phyloP scores from a whole-genome alignment of 2,329 filamentous ascomycete species.

The Fonsecaea pugnacius region DNA sequence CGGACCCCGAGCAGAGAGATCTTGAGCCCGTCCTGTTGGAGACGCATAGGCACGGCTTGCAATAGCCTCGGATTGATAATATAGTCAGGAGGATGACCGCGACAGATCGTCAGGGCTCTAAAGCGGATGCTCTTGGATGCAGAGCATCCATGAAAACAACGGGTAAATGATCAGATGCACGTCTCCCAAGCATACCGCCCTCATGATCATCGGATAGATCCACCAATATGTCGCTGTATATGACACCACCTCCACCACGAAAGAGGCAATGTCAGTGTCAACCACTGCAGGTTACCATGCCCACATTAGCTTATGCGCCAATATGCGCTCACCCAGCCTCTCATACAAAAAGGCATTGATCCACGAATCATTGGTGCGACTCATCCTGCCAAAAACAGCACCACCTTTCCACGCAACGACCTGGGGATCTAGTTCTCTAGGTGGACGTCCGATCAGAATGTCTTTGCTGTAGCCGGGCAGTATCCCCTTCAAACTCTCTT shows the following conservation, averaged over 20 bases:
- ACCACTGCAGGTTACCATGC: conserved; percentile 49
- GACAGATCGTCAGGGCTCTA: not conserved
- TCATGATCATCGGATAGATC: not conserved
- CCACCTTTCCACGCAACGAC: conserved; percentile 99
- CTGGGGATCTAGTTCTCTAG: conserved; percentile 92
- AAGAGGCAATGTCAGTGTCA: not conserved
- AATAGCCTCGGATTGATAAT: not conserved
- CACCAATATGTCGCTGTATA: conserved; percentile 1
- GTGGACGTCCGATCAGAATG: conserved; percentile 70
- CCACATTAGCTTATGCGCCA: conserved; percentile 81
- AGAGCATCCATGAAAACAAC: not conserved
- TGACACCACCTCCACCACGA: not conserved
- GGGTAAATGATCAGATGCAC: not conserved
- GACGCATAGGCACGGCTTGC: not conserved
- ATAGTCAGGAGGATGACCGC: not conserved
- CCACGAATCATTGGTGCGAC: conserved; percentile 90
- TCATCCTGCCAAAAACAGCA: conserved; percentile 90
- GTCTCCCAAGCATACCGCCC: not conserved
- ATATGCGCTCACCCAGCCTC: conserved; percentile 74
- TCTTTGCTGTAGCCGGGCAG: conserved; percentile 67
- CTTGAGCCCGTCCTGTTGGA: not conserved
- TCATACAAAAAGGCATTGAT: conserved; percentile 87
- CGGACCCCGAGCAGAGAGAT: too few relatives aligned
- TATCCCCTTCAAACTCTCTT: conserved; percentile 75
- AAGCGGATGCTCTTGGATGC: not conserved